phyloP scores from a whole-genome alignment of 2,329 filamentous ascomycete species.

The Cercospora beticola region DNA sequence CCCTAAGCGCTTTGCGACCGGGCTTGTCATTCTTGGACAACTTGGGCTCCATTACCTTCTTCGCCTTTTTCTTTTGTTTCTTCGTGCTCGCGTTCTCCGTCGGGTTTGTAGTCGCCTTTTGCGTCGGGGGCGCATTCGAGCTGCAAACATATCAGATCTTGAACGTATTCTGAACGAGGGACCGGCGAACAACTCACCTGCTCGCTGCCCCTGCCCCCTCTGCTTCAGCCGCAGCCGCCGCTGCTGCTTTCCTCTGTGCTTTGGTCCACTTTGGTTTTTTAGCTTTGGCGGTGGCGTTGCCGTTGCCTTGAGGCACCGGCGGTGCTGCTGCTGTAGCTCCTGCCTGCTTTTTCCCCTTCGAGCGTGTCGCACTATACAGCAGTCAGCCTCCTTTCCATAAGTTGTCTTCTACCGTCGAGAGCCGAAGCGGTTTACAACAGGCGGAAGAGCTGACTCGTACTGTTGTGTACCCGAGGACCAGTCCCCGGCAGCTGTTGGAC shows the following conservation, averaged over 20 bases:
- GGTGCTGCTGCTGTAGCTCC: background rate
- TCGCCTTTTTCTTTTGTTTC: conserved; percentile 9
- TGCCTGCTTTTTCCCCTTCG: conserved; percentile 1
- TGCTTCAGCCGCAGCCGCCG: background rate
- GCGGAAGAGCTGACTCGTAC: conserved; percentile 12
- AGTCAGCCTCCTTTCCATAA: conserved; percentile 13
- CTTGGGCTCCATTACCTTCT: conserved; percentile 1
- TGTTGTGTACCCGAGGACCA: conserved; percentile 10
- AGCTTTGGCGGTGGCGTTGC: background rate
- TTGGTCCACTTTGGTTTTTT: conserved; percentile 11
- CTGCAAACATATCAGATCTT: background rate
- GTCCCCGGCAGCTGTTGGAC: conserved; percentile 12
- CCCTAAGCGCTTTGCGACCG: background rate
- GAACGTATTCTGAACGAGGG: background rate
- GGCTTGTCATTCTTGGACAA: background rate
- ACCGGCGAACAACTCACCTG: conserved; percentile 8
- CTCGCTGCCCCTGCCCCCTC: background rate
- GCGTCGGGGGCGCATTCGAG: background rate
- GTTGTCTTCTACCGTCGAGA: background rate
- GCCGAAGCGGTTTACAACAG: conserved; percentile 13
- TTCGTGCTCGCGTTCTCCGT: conserved; percentile 6
- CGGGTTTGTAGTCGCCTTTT: background rate
- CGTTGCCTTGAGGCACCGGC: background rate
- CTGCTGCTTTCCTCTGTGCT: conserved; percentile 10
- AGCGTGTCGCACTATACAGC: conserved; percentile 3